Evolutionary conservation across 169 alveolate genomes (phyloP).

Genomic region (Plasmodium coatneyi): DNA sequence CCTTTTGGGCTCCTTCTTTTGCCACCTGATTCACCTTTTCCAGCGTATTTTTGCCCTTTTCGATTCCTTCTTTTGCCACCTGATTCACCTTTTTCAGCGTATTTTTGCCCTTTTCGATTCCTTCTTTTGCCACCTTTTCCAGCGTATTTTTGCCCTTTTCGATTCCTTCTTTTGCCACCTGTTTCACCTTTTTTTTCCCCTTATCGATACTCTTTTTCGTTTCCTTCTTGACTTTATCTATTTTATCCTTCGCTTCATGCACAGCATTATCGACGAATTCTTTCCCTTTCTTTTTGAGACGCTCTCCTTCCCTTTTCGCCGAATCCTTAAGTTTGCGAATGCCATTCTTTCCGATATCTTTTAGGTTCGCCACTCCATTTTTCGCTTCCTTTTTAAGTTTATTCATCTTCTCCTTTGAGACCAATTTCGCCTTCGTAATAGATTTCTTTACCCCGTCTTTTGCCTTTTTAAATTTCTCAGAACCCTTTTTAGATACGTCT

Average conservation of each 20-base stretch:
- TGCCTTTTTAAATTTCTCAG: neutral
- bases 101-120: neutral
- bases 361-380: neutral
- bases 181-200: neutral
- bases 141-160: neutral
- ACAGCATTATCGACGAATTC: constrained; percentile 1
- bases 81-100: constrained; percentile 11
- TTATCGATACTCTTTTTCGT: neutral
- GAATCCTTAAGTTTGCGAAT: neutral
- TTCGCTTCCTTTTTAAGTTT: constrained; percentile 10
- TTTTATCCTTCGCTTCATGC: neutral
- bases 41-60: constrained; percentile 4
- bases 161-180: neutral
- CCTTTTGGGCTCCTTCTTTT: neutral
- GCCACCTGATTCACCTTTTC: neutral
- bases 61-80: neutral
- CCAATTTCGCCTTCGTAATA: constrained; percentile 9
- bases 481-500: constrained; percentile 4
- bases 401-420: neutral
- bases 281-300: neutral
- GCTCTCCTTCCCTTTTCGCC: constrained; percentile 11
- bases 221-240: neutral
- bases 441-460: neutral
- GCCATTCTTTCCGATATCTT: neutral
- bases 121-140: neutral